Base-by-base conservation (phyloP, 768 basidiomycete genomes). In the Dioszegia crocea region DNA sequence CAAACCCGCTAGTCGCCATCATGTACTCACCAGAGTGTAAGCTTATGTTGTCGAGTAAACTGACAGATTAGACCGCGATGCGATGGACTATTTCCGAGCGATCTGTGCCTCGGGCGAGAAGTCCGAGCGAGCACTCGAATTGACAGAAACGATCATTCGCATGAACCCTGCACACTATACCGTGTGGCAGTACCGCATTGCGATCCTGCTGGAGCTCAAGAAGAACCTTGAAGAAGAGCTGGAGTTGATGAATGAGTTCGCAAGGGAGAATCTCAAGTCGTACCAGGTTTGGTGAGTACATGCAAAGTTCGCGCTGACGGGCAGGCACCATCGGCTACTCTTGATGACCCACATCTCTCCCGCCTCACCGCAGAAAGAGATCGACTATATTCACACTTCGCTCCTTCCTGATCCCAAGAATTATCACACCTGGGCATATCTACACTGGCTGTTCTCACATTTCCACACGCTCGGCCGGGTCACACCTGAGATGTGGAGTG, bases 401-500 rank as follows among this genome's bases (percentile, higher is more conserved):
- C 83, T 99, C 29, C 78, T 83, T 8, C 81, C 78, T 21, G 96
- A 99, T 73, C 78, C 84, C 44, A 99, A 99, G 83, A 99, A 99
- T 80, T 99, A 99, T 76, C 94, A 98, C 77, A 98, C 96, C 0
- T 99, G 96, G 96, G 89, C 89, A 8, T 94, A 97, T 77, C 83
- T 94, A 6, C 93, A 99, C 76, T 97, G 92, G 91, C 76, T 92
- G 12, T 84, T 96, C 41, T 86, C 88, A 9, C 84, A 87, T 72
- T 93, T 93, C 80, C 71, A 61, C 3, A 59, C 67, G 4, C 68
- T 73, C 1, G 56, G 61, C 33, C 60, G 70, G 8, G 66, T 71
- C n/a, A 52, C 58, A 10, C 49, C 60, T n/a, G 26, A 61, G 10
- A 65, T 71, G 14, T 77, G 76, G 76, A 50, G 26, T 10, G 57